phyloP scores from a whole-genome alignment of 331 rosid genomes.

The Arachis monticola region DNA sequence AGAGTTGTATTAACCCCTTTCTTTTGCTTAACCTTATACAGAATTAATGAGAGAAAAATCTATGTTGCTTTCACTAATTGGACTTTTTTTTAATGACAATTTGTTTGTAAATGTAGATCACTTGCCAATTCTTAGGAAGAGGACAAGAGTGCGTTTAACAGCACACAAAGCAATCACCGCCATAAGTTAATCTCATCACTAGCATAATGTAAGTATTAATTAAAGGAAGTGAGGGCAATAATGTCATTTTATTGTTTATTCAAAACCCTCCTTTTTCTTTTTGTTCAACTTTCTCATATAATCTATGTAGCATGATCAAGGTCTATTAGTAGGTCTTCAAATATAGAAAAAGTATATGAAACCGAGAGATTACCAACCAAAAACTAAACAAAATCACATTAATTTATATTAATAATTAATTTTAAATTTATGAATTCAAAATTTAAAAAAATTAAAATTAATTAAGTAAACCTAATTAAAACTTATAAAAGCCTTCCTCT shows the following conservation, averaged over 20 bases:
- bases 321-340: conserved; percentile 34
- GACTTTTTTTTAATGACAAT: conserved; percentile 49
- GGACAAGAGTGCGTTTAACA: conserved; percentile 38
- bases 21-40: conserved; percentile 55
- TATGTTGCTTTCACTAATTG: conserved; percentile 58
- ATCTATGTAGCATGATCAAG: conserved; percentile 10
- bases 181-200: conserved; percentile 15
- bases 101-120: conserved; percentile 49
- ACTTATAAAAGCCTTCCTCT: no score
- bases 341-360: background rate
- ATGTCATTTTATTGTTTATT: conserved; percentile 28
- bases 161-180: conserved; percentile 41
- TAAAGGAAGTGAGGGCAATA: conserved; percentile 5
- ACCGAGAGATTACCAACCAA: no score
- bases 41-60: conserved; percentile 45
- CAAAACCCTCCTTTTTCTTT: conserved; percentile 21
- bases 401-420: no score
- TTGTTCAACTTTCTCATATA: background rate
- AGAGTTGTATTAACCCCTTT: conserved; percentile 43
- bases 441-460: no score
- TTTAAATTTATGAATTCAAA: no score
- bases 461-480: no score
- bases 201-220: conserved; percentile 39
- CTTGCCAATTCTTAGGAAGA: conserved; percentile 47
- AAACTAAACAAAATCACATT: no score